Evolutionary conservation across 495 filamentous ascomycete species (phyloP).

Genomic region (Trichoderma virens): DNA sequence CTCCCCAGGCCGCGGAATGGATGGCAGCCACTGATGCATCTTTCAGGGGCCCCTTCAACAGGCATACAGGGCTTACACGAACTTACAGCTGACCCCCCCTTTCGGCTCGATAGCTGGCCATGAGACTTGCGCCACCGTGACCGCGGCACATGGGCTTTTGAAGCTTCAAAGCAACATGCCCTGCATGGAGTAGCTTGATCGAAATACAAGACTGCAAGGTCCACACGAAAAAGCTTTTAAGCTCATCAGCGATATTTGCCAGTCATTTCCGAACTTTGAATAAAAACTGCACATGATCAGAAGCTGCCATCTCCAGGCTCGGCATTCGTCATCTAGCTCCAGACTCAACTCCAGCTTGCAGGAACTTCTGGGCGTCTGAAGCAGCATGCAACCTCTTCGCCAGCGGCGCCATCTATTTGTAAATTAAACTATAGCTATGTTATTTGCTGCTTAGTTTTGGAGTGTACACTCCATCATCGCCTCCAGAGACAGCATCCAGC

Average conservation of each 20-base stretch:
- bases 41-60: neutral
- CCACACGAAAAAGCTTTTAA: neutral
- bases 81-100: neutral
- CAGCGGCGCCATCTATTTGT: too few species aligned
- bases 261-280: neutral
- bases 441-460: too few species aligned
- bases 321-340: neutral
- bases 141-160: neutral
- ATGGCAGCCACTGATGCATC: neutral
- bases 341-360: neutral
- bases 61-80: neutral
- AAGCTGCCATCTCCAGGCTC: neutral
- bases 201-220: neutral
- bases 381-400: too few species aligned
- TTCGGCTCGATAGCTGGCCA: neutral
- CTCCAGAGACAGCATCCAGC: too few species aligned
- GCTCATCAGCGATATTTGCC: neutral
- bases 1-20: neutral
- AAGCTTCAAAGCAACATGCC: neutral
- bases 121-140: slow-evolving; percentile 5
- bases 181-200: too few species aligned
- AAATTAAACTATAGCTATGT: too few species aligned
- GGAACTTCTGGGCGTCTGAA: too few species aligned
- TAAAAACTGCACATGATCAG: neutral
- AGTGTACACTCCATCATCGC: too few species aligned